Conservation (phyloP, 306 rosid genomes). For the Quercus mongolica region DNA sequence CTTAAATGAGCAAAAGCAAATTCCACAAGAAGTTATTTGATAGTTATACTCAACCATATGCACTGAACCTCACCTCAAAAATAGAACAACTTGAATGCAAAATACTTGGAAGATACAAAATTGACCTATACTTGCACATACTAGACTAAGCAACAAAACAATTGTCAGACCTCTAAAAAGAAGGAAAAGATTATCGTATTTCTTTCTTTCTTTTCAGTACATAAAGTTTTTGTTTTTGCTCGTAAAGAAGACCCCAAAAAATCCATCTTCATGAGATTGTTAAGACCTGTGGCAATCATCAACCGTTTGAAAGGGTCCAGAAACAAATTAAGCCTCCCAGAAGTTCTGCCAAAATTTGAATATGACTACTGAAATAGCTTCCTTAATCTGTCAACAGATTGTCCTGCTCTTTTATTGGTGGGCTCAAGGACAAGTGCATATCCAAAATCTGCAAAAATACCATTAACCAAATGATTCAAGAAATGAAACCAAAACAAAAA, state of each 20-base stretch:
- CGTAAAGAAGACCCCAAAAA: background rate
- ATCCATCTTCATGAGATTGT: background rate
- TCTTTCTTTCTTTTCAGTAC: background rate
- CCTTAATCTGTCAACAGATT: conserved; percentile 72
- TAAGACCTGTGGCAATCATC: background rate
- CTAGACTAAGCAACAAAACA: conserved; percentile 16
- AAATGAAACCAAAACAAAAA: background rate
- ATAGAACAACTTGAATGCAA: conserved; percentile 32
- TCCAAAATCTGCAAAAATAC: conserved; percentile 61
- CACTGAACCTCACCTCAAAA: conserved; percentile 23
- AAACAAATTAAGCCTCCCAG: conserved; percentile 12
- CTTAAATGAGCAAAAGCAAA: background rate
- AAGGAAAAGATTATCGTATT: background rate
- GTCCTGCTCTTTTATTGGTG: conserved; percentile 88
- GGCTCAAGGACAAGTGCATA: conserved; percentile 96
- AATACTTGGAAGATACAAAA: conserved; percentile 45
- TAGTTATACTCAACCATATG: conserved; percentile 12
- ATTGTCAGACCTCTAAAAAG: conserved; percentile 19
- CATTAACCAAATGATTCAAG: conserved; percentile 10
- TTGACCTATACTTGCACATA: conserved; percentile 31
- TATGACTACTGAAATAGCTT: conserved; percentile 58
- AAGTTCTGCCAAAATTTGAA: conserved; percentile 4
- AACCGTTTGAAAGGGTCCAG: background rate
- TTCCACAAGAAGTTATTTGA: background rate
- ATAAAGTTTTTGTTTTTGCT: background rate